phyloP scores from a whole-genome alignment of 805 yeast species.

The Kuraishia borneana region DNA sequence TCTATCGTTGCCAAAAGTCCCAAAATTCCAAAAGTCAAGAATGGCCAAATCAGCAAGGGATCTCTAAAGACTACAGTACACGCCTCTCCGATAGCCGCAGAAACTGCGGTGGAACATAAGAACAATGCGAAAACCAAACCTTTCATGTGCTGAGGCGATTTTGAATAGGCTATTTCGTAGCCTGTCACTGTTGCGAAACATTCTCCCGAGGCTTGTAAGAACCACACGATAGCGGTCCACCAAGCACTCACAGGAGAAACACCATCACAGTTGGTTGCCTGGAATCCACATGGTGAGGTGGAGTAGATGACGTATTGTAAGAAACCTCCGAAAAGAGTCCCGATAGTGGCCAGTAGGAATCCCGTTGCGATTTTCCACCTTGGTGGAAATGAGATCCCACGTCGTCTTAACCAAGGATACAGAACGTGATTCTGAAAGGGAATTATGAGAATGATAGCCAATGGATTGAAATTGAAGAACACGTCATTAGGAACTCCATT shows the following conservation, averaged over 20 bases:
- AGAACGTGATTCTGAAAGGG: conserved; percentile 36
- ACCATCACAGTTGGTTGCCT: conserved; percentile 12
- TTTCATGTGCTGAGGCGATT: conserved; percentile 38
- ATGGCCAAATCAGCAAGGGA: conserved; percentile 26
- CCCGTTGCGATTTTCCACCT: conserved; percentile 35
- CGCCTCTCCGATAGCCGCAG: conserved; percentile 28
- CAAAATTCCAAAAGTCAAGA: conserved; percentile 20
- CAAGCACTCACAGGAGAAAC: conserved; percentile 22
- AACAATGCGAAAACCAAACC: conserved; percentile 35
- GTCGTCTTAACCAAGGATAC: conserved; percentile 35
- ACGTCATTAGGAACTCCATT: conserved; percentile 47
- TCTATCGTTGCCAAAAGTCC: conserved; percentile 17
- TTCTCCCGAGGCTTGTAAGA: conserved; percentile 40
- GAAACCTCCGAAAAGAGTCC: conserved; percentile 39
- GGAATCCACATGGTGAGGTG: conserved; percentile 31
- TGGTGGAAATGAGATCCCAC: conserved; percentile 29
- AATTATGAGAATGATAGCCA: conserved; percentile 38
- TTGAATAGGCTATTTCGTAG: conserved; percentile 42
- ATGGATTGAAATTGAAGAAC: conserved; percentile 41
- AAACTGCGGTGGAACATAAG: conserved; percentile 28
- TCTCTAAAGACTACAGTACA: no score
- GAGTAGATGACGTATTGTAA: conserved; percentile 35
- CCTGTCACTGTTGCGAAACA: conserved; percentile 41
- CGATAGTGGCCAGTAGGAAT: conserved; percentile 31
- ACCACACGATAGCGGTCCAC: conserved; percentile 20